Base-by-base conservation (phyloP, 176 grass and related monocot species). In the Avena atlantica region DNA sequence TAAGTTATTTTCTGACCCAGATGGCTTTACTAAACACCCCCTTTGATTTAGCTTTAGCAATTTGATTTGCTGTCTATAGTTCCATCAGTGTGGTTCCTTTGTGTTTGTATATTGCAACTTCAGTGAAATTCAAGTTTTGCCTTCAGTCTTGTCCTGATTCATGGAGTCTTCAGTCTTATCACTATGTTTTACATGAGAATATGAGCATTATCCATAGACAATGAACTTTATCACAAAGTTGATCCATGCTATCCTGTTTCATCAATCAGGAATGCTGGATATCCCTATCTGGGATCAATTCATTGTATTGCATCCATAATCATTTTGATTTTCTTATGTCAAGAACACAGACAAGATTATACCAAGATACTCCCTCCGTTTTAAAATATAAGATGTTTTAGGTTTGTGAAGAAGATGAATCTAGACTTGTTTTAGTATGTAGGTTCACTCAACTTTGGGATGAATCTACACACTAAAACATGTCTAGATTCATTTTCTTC, bases 1-100 rank as follows among this genome's bases (percentile, higher is more conserved):
- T 97, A 86, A 92, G 56, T 88, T 96, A 77, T 86, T 27, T 15
- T 31, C 59, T 84, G 17, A 83, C 70, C 29, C 47, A 21, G 51
- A 83, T 37, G 20, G 0, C 51, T 36, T 87, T 44, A 78, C 76
- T 87, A 42, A 65, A 78, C 53, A 89, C 23, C 29, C 12, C 17
- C 37, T 12, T 88, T 88, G 31, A 60, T 84, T 84, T 91, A 88
- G 74, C 49, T 16, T 5, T 88, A 81, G 85, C 5, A 40, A 52
- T 52, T 80, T 76, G 15, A 76, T 53, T 61, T 81, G 5, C 0
- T 91, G 81, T 70, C 69, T 0, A 77, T 87, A 91, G 48, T 74
- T 86, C 55, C 69, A 79, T 23, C 21, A 56, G 24, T 64, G 31
- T 52, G 17, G 71, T 90, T 84, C 47, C 59, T 59, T 37, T 88